Evolutionary conservation across 306 rosid genomes (phyloP).

Genomic region (Dalbergia cochinchinensis): DNA sequence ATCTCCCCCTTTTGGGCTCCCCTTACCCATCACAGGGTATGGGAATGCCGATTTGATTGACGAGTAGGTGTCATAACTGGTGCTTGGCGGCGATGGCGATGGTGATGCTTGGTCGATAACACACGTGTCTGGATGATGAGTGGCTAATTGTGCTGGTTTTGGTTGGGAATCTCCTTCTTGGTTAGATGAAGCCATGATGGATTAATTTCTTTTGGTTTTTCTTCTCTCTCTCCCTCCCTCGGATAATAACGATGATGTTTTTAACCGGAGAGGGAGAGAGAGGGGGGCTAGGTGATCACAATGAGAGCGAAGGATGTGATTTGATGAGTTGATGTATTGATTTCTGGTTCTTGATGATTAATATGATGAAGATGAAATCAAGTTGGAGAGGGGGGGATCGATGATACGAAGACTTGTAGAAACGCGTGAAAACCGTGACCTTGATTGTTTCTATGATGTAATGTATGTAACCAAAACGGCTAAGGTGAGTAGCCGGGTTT

Average conservation of each 20-base stretch:
- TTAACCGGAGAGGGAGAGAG: background rate
- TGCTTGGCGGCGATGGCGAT: background rate
- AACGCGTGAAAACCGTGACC: background rate
- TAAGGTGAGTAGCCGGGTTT: no score
- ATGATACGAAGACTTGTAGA: background rate
- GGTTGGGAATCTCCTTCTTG: background rate
- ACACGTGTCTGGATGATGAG: background rate
- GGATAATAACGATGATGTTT: background rate
- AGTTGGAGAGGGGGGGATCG: no score
- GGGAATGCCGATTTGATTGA: background rate
- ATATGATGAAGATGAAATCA: no score
- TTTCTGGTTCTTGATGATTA: no score
- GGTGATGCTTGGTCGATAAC: no score
- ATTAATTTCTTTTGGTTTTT: no score
- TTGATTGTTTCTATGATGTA: background rate
- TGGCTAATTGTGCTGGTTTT: background rate
- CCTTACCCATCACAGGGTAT: no score
- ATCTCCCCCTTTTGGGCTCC: no score
- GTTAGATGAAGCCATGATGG: background rate
- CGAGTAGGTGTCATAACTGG: no score
- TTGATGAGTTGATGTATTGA: no score
- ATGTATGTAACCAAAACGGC: no score
- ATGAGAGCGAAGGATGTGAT: no score
- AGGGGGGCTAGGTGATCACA: background rate
- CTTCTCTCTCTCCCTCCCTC: background rate